Percentiles rank a stretch among this genome's conserved stretches.
These are phyloP conservation scores for Hanseniaspora lindneri DNA, from an alignment of 805 yeast species.

Conservation along the genomic window DNA sequence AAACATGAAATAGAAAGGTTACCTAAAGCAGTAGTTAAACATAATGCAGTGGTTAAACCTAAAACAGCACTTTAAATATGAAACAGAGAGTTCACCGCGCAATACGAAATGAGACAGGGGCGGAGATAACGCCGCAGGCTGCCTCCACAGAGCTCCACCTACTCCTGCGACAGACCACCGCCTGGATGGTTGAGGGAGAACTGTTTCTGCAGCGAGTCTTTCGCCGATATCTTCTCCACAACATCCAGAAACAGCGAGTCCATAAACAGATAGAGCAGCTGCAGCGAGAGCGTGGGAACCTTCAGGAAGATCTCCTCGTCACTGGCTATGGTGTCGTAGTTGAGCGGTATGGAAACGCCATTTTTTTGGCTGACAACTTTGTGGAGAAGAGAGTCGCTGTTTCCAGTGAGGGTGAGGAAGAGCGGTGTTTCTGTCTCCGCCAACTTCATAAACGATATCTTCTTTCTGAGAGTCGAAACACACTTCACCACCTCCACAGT, in stretches of 20 bases:
- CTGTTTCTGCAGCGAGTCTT: slow-evolving; percentile 43
- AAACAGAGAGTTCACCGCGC: too few species aligned
- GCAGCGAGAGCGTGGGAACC: slow-evolving; percentile 80
- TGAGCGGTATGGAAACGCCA: slow-evolving; percentile 31
- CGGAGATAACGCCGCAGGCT: too few species aligned
- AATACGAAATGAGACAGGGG: too few species aligned
- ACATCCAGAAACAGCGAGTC: slow-evolving; percentile 70
- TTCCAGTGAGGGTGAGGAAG: slow-evolving; percentile 43
- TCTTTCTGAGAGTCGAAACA: slow-evolving; percentile 14
- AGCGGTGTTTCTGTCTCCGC: slow-evolving; percentile 48
- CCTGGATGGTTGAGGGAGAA: slow-evolving; percentile 80
- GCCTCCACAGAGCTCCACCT: too few species aligned
- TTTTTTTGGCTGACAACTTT: slow-evolving; percentile 25
- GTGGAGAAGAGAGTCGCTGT: slow-evolving; percentile 46
- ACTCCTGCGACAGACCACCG: too few species aligned
- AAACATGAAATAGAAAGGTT: too few species aligned
- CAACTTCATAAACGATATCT: slow-evolving; percentile 45
- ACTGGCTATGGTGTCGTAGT: slow-evolving; percentile 28
- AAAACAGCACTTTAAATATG: too few species aligned
- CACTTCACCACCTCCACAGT: slow-evolving; percentile 57
- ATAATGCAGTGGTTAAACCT: too few species aligned
- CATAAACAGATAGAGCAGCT: slow-evolving; percentile 60
- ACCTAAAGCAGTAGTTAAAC: too few species aligned
- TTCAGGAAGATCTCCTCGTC: slow-evolving; percentile 55
- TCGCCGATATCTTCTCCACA: slow-evolving; percentile 47